phyloP scores from a whole-genome alignment of 345 rosid species.

The Euphorbia pulcherrima region DNA sequence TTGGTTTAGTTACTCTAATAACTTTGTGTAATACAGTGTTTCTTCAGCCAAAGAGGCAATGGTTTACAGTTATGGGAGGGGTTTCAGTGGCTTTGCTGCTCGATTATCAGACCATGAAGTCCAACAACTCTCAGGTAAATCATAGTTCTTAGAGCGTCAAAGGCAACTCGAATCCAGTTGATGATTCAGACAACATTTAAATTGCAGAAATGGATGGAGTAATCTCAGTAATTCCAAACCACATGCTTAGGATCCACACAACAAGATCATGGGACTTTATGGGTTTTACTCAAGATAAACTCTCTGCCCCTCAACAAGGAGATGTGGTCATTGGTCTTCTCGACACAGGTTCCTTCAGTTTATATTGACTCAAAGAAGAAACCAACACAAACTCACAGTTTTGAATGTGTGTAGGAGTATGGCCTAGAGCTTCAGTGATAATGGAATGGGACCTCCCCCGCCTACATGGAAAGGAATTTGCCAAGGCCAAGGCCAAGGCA shows the following conservation, averaged over 20 bases:
- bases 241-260: constrained; percentile 24
- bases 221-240: constrained; percentile 27
- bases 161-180: too few relatives aligned
- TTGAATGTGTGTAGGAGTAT: constrained; percentile 19
- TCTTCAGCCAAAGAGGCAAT: constrained; percentile 27
- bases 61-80: constrained; percentile 37
- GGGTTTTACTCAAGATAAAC: constrained; percentile 17
- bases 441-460: constrained; percentile 22
- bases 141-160: too few relatives aligned
- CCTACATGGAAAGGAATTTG: constrained; percentile 34
- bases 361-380: neutral
- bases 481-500: constrained; percentile 16
- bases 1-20: too few relatives aligned
- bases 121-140: constrained; percentile 31
- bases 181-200: neutral
- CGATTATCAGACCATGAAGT: constrained; percentile 34
- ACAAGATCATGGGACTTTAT: constrained; percentile 35
- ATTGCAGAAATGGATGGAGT: constrained; percentile 27
- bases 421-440: constrained; percentile 31
- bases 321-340: constrained; percentile 24
- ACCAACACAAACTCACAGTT: neutral
- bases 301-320: constrained; percentile 12
- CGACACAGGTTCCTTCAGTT: constrained; percentile 20
- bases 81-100: constrained; percentile 45
- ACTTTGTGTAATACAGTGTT: constrained; percentile 19